A percentile compares a stretch with the other conserved stretches of the same genome.
phyloP scores from a whole-genome alignment of 202 grass and related monocot genomes.

The Schoenoplectus tabernaemontani region DNA sequence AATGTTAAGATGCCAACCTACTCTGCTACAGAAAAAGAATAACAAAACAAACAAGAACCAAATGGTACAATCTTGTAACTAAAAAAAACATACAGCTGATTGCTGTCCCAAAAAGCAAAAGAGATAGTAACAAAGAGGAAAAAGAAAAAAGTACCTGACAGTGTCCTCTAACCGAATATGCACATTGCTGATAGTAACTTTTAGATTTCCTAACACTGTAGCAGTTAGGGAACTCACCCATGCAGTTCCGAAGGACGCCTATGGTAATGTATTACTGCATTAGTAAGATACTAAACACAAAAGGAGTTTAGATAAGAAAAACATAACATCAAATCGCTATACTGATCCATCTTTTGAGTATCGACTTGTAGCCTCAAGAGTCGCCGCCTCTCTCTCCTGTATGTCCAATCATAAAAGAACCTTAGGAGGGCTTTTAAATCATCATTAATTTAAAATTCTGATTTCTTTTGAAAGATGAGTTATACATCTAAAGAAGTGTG shows the following conservation, averaged over 20 bases:
- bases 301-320: constrained; percentile 7
- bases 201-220: constrained; percentile 96
- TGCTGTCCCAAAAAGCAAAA: background rate
- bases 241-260: constrained; percentile 65
- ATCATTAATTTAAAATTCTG: background rate
- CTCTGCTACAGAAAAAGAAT: background rate
- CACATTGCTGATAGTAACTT: constrained; percentile 96
- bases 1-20: background rate
- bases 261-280: constrained; percentile 21
- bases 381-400: constrained; percentile 74
- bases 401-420: constrained; percentile 28
- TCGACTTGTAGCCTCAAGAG: constrained; percentile 77
- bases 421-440: background rate
- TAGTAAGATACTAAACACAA: constrained; percentile 24
- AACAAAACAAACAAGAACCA: background rate
- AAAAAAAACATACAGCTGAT: background rate
- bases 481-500: constrained; percentile 9
- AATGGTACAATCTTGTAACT: background rate
- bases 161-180: constrained; percentile 99
- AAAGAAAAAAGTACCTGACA: constrained; percentile 51
- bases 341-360: constrained; percentile 75
- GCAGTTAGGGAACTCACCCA: constrained; percentile 87
- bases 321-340: constrained; percentile 33
- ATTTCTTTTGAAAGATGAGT: background rate
- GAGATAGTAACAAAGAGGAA: constrained; percentile 13